Evolutionary conservation across 2,329 filamentous ascomycete species (phyloP), one percentile per base, ranked within the genome.

Genomic region (Paraphaeosphaeria sporulosa): DNA sequence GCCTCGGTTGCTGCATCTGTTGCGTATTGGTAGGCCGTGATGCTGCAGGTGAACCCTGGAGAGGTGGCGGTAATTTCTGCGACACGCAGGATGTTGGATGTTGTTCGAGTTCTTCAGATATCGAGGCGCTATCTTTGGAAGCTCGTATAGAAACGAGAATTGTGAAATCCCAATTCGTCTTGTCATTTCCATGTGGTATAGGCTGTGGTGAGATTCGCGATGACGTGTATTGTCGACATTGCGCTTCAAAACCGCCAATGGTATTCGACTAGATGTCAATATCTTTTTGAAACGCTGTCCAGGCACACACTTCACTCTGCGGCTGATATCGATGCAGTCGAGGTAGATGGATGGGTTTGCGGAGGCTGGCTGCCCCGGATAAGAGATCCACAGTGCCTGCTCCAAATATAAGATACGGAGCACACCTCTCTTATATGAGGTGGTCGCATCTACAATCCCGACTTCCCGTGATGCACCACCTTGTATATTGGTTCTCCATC

Each of bases 391-490:
- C 47, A 40, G 5, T 23, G 12, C 32, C 56, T 30, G 55, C 59
- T 58, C 59, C 62, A 32, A 47, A 67, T 13, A 47, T 12, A 6
- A 4, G 43, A 59, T 64, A 27, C 47, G 63, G 62, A 65, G 58
- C 60, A 54, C 46, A 19, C 15, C 42, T 32, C 47, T 32, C 57
- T 9, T 62, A 61, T 63, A 32, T 65, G 49, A 36, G 59, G 55
- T 15, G 53, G 60, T 59, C 56, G n/a, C 25, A 36, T 32, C 13
- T 42, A 50, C 52, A 15, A 7, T 25, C 17, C 19, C 38, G 32
- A 10, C 23, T 36, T 53, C 42, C 55, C 51, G 51, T 46, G 30
- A 8, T 43, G 19, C 5, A 47, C 59, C 43, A 23, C 38, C 3
- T 21, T 17, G 47, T 56, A 60, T 44, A 61, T 61, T 61, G 55